phyloP scores from a whole-genome alignment of 23 red algal genomes.

The Cyanidioschyzon merolae region DNA sequence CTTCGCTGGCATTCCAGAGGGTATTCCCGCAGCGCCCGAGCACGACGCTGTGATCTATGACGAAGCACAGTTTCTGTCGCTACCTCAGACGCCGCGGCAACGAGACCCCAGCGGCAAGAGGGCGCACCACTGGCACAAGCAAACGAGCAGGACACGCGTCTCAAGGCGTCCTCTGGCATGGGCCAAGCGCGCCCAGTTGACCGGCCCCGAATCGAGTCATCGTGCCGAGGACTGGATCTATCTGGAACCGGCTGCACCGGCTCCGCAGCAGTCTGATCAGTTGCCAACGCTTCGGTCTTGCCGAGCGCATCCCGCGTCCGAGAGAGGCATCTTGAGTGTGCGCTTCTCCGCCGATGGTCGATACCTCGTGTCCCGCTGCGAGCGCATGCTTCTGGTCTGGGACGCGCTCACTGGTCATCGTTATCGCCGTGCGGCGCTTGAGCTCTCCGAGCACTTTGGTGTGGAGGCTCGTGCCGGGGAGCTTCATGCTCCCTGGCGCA shows the following conservation, averaged over 20 bases:
- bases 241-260: background rate
- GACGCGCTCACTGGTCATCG: conserved; percentile 12
- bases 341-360: conserved; percentile 2
- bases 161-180: background rate
- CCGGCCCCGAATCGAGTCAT: background rate
- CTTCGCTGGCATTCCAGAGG: background rate
- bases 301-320: background rate
- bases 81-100: background rate
- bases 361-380: conserved; percentile 2
- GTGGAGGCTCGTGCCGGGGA: background rate
- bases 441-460: background rate
- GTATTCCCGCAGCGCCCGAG: background rate
- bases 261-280: background rate
- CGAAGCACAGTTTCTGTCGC: background rate
- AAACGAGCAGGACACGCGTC: background rate
- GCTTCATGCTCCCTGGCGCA: background rate
- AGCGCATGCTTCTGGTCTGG: conserved; percentile 1
- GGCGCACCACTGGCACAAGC: too few relatives aligned
- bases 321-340: background rate
- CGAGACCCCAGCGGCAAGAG: background rate
- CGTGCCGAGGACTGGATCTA: background rate
- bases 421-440: background rate
- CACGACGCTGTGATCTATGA: background rate
- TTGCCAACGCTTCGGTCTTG: background rate
- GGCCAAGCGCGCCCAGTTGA: background rate